Base-by-base conservation (phyloP, 2,329 filamentous ascomycete species). In the Lachnellula subtilissima region DNA sequence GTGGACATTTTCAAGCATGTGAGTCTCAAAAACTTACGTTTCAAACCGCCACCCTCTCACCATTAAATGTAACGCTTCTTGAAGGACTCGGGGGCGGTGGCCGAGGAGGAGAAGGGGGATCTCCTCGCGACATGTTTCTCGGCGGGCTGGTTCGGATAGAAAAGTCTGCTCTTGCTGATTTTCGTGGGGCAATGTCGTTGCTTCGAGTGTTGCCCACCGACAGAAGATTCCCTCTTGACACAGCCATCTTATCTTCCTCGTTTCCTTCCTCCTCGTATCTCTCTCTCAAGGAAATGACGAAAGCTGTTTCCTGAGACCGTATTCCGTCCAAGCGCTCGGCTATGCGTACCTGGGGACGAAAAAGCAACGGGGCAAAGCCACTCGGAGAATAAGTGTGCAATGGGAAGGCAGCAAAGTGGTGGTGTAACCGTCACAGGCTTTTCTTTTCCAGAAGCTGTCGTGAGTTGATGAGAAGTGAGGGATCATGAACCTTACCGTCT, bases 41-140 rank as follows among this genome's bases (percentile, higher is more conserved):
- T 53, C 51, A 56, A 22, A 47, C 28, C 14, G 43, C 39, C 46
- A 36, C 22, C 53, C 49, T 40, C 56, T 47, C 14, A 23, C 48
- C 17, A 56, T 5, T 22, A 6, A 32, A 50, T 9, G 50, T 39
- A 14, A 63, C n/a, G 5, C 45, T 55, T 53, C 52, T 55, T 2
- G 71, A 63, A 37, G 72, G 63, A 54, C 70, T 74, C 8, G 72
- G 72, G 19, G 73, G 72, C 8, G 72, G 73, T 43, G 70, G 71
- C 15, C 72, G 72, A 17, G 73, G 70, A 55, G 72, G 72, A 17
- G 70, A 71, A 22, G 72, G 72, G 17, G 74, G 71, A 52, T 72
- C 70, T 49, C 66, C 70, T 64, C 70, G 68, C 19, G 71, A 72
- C 62, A 66, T 70, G 36, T 66, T 57, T 19, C 52, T 58, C 6